Evolutionary conservation across 148 eudicot genomes (phyloP), one percentile per base, ranked within the genome.

Genomic region (Hydrangea macrophylla): DNA sequence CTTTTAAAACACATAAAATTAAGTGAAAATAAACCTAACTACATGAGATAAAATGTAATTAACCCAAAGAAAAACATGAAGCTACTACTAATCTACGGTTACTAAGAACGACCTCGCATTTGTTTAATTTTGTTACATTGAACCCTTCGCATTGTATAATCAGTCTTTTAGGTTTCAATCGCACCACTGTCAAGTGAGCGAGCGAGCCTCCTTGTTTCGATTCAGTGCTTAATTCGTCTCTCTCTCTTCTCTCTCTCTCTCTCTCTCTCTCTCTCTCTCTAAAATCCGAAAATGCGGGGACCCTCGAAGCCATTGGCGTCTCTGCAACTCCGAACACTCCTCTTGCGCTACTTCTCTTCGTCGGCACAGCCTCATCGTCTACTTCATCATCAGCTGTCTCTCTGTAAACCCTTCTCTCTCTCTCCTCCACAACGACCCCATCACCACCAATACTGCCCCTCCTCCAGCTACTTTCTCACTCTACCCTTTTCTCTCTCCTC

Each of bases 241-340:
- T 26, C 59, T 55, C 59, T 26, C 33, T n/a, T n/a, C n/a, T n/a
- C n/a, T 50, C 55, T 50, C 55, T 17, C 25, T 50, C 55, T n/a
- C n/a, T n/a, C n/a, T n/a, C n/a, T n/a, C n/a, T n/a, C n/a, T n/a
- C n/a, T 50, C 55, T 50, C 20, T 17, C 55, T 17, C 55, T 35
- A 35, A 48, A 48, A 48, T n/a, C 55, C 24, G 40, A 76, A 70
- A 57, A 76, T 76, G 79, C 66, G 25, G n/a, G 37, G 32, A 27
- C 74, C 55, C 65, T 24, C 74, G 27, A 61, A 68, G 27, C 72
- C 60, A 24, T 25, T 61, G n/a, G 13, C 73, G 28, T 22, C 77
- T 2, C 60, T 56, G 36, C 60, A 68, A 30, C 70, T 76, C 51
- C 79, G 74, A 2, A 32, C 58, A 18, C 30, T 76, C 62, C 69